These are phyloP conservation scores for Anthracocystis panici-leucophaei DNA, from an alignment of 1,284 basidiomycete genomes.

Conservation along the genomic window DNA sequence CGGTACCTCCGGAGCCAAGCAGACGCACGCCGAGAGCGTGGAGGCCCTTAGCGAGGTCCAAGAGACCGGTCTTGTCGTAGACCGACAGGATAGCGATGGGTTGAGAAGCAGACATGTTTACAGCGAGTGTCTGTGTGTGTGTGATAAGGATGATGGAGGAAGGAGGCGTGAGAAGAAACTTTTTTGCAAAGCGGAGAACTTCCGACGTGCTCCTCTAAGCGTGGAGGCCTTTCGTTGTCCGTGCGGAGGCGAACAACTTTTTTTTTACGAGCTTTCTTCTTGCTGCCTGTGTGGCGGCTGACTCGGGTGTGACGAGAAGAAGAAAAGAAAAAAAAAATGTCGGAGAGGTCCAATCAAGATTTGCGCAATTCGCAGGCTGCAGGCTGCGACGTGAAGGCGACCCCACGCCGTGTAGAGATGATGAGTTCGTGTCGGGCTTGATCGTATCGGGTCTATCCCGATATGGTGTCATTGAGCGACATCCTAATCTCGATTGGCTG, in stretches of 20 bases:
- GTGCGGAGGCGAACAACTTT: constrained; percentile 14
- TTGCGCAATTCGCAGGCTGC: constrained; percentile 11
- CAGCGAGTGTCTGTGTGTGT: constrained; percentile 3
- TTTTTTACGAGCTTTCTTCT: constrained; percentile 10
- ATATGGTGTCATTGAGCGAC: neutral
- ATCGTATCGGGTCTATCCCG: neutral
- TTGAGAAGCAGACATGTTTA: constrained; percentile 46
- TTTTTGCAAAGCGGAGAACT: constrained; percentile 1
- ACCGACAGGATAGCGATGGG: constrained; percentile 86
- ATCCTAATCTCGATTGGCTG: neutral
- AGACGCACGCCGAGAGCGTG: constrained; percentile 85
- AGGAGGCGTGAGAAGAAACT: constrained; percentile 11
- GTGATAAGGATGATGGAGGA: constrained; percentile 11
- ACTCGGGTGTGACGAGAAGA: constrained; percentile 7
- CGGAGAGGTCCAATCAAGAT: constrained; percentile 25
- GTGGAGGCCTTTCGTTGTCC: constrained; percentile 3
- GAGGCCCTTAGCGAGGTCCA: constrained; percentile 89
- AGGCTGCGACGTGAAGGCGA: neutral
- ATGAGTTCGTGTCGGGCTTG: neutral
- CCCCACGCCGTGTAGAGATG: neutral
- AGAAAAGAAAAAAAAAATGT: constrained; percentile 28
- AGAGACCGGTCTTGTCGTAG: constrained; percentile 92
- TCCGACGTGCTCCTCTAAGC: constrained; percentile 5
- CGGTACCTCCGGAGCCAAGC: constrained; percentile 95
- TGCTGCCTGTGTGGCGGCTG: constrained; percentile 8